A percentile compares a stretch with the other conserved stretches of the same genome.
Evolutionary conservation across 2,329 filamentous ascomycete genomes (phyloP).

Genomic region (Aspergillus udagawae): DNA sequence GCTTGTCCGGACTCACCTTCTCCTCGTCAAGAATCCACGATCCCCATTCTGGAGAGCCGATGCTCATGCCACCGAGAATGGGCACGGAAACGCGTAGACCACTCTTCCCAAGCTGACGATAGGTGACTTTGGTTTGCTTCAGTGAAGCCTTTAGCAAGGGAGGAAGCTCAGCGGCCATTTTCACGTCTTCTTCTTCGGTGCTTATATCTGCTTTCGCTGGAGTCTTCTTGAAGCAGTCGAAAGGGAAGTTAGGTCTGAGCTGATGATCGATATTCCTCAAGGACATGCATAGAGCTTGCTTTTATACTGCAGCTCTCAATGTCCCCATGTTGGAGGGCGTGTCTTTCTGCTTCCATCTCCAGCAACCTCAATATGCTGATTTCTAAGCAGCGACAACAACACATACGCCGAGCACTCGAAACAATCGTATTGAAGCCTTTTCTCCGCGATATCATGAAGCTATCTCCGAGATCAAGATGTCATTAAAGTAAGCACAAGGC

Average conservation of each 20-base stretch:
- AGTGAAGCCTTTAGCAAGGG: not conserved
- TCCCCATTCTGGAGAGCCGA: not conserved
- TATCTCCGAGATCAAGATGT: not conserved
- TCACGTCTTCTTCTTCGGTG: not conserved
- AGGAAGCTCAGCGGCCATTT: not conserved
- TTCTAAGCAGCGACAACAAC: not conserved
- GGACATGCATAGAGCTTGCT: not conserved
- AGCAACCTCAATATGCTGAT: not conserved
- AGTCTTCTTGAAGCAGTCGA: not conserved
- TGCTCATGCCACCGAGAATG: constrained; percentile 2
- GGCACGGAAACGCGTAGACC: not conserved
- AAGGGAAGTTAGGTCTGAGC: not conserved
- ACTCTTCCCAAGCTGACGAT: not conserved
- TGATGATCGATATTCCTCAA: not conserved
- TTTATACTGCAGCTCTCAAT: not conserved
- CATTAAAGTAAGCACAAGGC: not conserved
- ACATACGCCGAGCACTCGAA: not conserved
- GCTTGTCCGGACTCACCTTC: not conserved
- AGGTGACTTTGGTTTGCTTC: not conserved
- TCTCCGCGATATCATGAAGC: not conserved
- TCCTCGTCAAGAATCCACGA: not conserved
- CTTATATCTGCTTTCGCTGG: not conserved
- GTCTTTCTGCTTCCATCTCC: not conserved
- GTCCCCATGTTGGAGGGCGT: not conserved
- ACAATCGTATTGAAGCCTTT: not conserved